These are phyloP conservation scores for Aspergillus incahuasiensis DNA, from an alignment of 495 filamentous ascomycete species.

Conservation along the genomic window DNA sequence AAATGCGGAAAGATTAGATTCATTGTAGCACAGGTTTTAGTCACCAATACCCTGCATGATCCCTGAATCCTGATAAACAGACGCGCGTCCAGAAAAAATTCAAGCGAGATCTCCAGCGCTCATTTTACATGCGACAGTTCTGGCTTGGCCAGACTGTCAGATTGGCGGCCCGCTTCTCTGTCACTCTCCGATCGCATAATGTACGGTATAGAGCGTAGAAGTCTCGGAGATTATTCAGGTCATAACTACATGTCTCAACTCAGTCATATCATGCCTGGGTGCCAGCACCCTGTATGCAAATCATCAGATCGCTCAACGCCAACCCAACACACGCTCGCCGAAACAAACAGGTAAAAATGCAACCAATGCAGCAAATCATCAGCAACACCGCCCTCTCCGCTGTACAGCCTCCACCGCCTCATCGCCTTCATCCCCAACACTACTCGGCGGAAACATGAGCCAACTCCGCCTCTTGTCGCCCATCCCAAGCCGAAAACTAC, in stretches of 20 bases:
- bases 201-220: neutral
- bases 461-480: conserved; percentile 49
- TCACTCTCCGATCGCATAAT: neutral
- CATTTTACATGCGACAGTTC: neutral
- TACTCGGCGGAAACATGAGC: conserved; percentile 47
- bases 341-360: too few relatives aligned
- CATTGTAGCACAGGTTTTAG: too few relatives aligned
- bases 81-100: neutral
- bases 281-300: neutral
- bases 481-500: conserved; percentile 43
- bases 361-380: conserved; percentile 10
- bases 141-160: neutral
- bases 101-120: neutral
- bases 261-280: neutral
- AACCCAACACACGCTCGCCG: neutral
- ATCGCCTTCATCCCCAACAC: conserved; percentile 32
- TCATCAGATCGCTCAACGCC: neutral
- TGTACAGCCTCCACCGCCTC: conserved; percentile 21
- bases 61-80: neutral
- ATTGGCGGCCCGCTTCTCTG: neutral
- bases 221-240: neutral
- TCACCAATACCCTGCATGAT: too few relatives aligned
- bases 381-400: conserved; percentile 40
- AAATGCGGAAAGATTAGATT: too few relatives aligned
- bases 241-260: neutral